Conservation (phyloP, 192 early-diverging fungal species). For the Pilobolus umbonatus region DNA sequence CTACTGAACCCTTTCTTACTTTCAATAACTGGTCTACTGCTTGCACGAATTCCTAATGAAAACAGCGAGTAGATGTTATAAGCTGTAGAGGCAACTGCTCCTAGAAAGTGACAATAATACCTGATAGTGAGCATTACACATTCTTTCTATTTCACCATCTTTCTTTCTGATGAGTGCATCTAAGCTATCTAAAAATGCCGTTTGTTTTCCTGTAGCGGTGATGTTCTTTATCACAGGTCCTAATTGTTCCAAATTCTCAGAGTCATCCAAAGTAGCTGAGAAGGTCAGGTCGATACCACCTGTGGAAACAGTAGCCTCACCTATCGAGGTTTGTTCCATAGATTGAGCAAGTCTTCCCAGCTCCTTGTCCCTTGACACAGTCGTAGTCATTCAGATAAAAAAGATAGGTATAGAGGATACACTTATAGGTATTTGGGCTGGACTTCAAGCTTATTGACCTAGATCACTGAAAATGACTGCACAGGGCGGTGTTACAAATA, state of each 20-base stretch:
- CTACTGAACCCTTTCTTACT: conserved; percentile 82
- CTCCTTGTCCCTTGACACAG: background rate
- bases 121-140: conserved; percentile 96
- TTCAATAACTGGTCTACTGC: conserved; percentile 94
- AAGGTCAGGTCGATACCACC: conserved; percentile 4
- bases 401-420: too few relatives aligned
- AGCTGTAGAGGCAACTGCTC: background rate
- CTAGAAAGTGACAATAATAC: conserved; percentile 31
- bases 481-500: too few relatives aligned
- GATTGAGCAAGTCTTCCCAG: background rate
- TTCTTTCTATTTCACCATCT: conserved; percentile 94
- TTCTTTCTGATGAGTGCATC: conserved; percentile 78
- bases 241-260: conserved; percentile 75
- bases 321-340: background rate
- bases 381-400: background rate
- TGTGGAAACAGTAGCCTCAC: background rate
- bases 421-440: too few relatives aligned
- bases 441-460: too few relatives aligned
- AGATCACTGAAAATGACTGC: too few relatives aligned
- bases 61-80: background rate
- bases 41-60: conserved; percentile 78
- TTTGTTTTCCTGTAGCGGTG: conserved; percentile 79
- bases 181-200: conserved; percentile 84
- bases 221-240: conserved; percentile 88
- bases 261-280: conserved; percentile 34